Base-by-base conservation (phyloP, 1,139 yeast species). In the Geotrichum europaeum region DNA sequence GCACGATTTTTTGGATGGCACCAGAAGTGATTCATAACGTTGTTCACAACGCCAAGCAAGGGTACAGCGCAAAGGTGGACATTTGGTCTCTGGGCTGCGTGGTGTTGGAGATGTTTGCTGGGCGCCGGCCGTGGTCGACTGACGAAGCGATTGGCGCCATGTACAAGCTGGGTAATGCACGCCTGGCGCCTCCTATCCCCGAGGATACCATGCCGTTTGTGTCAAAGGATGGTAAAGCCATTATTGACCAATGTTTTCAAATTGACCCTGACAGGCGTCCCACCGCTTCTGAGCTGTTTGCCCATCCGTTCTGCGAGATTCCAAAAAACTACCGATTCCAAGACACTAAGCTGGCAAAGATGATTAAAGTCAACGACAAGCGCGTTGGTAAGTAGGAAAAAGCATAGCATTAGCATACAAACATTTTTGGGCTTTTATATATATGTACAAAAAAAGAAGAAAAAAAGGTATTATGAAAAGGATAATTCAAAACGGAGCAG, bases 1-100 rank as follows among this genome's bases (percentile, higher is more conserved):
- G 99, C 24, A 92, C 99, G 0, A 92, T 95, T 2, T 95, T 92
- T 72, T 95, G 99, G 99, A 95, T 95, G 99, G 99, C 99, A 0
- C 99, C 99, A 0, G 99, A 95, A 72, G 97, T 95, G 63, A 91
- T 95, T 61, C 90, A 89, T 70, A 86, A 86, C 67, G 85, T 84
- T 49, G 85, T 84, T 4, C 85, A 82, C 68, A 88, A 87, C 68
- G 86, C 85, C 60, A 88, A 87, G 66, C 96, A 87, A 71, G 98
- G 98, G 0, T 95, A 95, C 72, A 89, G 96, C 76, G 99, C 99
- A 32, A 95, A 95, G 73, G 91, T 95, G 49, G 81, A 78, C 61
- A 74, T 81, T 69, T 73, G 87, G 86, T 72, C 98, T 0, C 76
- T 94, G 30, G 99, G 99, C 0, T 95, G 99, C 77, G 97, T 94